Evolutionary conservation across 306 rosid species (phyloP).

Genomic region (Fagus crenata): DNA sequence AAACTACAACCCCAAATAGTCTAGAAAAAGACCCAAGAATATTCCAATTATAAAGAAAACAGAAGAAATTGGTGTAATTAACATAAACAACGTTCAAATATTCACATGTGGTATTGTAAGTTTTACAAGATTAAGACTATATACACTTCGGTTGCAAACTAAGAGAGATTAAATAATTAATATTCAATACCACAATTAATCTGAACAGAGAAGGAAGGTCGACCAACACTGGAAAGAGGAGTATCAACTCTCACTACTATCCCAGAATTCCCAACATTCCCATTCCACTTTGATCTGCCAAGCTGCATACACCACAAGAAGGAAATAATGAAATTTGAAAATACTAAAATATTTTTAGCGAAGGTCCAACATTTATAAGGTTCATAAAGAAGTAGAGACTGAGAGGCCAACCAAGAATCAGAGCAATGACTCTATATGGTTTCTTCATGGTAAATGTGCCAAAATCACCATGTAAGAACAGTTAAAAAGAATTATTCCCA

Average conservation of each 20-base stretch:
- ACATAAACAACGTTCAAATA: neutral
- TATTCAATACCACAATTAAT: slow-evolving; percentile 86
- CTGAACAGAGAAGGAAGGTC: slow-evolving; percentile 81
- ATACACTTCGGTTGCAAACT: slow-evolving; percentile 54
- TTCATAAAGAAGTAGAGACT: neutral
- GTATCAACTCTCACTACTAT: slow-evolving; percentile 73
- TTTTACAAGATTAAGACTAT: slow-evolving; percentile 37
- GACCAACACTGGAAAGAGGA: slow-evolving; percentile 68
- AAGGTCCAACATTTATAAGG: neutral
- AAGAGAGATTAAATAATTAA: slow-evolving; percentile 37
- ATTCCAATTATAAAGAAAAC: neutral
- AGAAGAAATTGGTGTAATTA: neutral
- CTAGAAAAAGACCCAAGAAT: neutral
- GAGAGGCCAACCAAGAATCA: neutral
- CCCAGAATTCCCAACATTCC: slow-evolving; percentile 87
- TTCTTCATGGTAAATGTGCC: neutral
- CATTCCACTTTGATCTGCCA: slow-evolving; percentile 98
- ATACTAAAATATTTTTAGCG: neutral
- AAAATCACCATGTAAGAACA: slow-evolving; percentile 1
- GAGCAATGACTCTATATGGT: neutral
- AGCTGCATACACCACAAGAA: slow-evolving; percentile 44
- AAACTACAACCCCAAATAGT: neutral
- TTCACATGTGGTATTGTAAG: slow-evolving; percentile 6
- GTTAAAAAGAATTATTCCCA: neutral
- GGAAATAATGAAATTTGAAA: neutral